These are phyloP conservation scores for Aurinia saxatilis DNA, from an alignment of 345 rosid species.

Conservation along the genomic window DNA sequence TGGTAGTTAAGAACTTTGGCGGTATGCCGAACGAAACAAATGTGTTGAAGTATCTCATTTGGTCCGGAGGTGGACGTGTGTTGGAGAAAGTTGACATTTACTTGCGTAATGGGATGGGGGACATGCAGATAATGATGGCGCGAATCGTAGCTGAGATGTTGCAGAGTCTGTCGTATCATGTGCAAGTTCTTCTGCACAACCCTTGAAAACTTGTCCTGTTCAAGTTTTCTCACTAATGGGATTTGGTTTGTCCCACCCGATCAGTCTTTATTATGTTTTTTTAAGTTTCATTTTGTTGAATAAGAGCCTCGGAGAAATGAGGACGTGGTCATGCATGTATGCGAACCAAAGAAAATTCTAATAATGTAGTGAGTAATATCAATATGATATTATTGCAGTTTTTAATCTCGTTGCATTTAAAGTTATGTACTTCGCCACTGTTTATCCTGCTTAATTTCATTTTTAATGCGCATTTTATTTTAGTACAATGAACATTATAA, in stretches of 20 bases:
- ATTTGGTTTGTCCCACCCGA: too few relatives aligned
- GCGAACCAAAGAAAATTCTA: not conserved
- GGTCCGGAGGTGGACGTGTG: not conserved
- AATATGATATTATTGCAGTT: too few relatives aligned
- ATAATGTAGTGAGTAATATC: too few relatives aligned
- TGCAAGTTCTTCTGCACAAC: not conserved
- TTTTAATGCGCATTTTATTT: too few relatives aligned
- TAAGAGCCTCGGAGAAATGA: not conserved
- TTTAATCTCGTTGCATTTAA: too few relatives aligned
- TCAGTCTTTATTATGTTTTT: too few relatives aligned
- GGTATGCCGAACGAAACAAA: not conserved
- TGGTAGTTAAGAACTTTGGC: not conserved
- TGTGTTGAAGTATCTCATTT: not conserved
- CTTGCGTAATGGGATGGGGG: not conserved
- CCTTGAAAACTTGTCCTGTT: not conserved
- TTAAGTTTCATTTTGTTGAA: not conserved
- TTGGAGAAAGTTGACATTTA: not conserved
- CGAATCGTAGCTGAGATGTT: not conserved
- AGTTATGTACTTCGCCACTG: too few relatives aligned
- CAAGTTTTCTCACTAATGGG: not conserved
- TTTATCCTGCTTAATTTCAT: too few relatives aligned
- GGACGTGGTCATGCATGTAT: not conserved
- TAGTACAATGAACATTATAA: too few relatives aligned
- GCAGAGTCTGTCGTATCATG: not conserved
- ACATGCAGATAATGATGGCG: not conserved